Base-by-base conservation (phyloP, 257 asterid species). In the Salvia rosmarinus region DNA sequence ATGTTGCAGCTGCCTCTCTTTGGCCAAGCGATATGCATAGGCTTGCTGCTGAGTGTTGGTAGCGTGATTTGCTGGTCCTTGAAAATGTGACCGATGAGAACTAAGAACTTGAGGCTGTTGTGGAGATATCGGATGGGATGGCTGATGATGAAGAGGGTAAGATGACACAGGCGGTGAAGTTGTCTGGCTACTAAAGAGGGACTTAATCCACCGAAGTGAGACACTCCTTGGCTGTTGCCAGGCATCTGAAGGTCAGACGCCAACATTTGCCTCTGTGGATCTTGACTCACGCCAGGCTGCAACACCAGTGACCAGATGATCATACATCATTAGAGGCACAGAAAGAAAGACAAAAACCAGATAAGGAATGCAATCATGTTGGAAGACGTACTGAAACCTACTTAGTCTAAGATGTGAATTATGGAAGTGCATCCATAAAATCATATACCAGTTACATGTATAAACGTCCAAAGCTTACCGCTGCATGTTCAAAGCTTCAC, bases 1-100 rank as follows among this genome's bases (percentile, higher is more conserved):
- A 19, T 83, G 92, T 47, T 85, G 90, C 51, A 82, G 71, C 71
- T 87, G 98, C 82, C 93, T 85, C 77, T 90, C 97, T 82, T 88
- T 95, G 55, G 91, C 96, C 65, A 95, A 42, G 70, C 85, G 96
- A 65, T 83, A 69, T 9, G 96, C 94, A 74, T 83, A 87, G 7
- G 90, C 89, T 77, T 85, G 98, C 60, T 89, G 91, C 84, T 88
- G 97, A 12, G 88, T 70, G 74, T 57, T 86, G 71, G 85, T 55
- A 56, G 83, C 78, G 63, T 85, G 96, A 82, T 83, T 94, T 54
- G 82, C 55, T 8, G 79, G 71, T 64, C 90, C 99, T 81, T 80
- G 96, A 80, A 89, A 77, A 73, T 80, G 85, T 11, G 86, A 65
- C 63, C 80, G 87, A 50, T 75, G 87, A 72, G 86, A 76, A 73